Evolutionary conservation across 805 yeast species (phyloP).

Genomic region (Nakazawaea peltata): DNA sequence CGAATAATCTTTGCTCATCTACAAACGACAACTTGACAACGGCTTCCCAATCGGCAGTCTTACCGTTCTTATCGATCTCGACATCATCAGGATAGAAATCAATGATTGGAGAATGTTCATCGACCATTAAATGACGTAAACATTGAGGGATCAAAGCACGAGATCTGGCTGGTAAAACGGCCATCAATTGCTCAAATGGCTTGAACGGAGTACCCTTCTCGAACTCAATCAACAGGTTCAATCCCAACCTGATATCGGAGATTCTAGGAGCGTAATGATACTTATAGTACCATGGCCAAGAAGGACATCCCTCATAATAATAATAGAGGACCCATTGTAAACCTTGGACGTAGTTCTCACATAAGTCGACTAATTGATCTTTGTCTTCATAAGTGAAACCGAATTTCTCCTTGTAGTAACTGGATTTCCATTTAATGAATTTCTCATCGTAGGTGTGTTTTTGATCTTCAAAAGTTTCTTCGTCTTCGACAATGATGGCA

Average conservation of each 20-base stretch:
- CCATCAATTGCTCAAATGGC: conserved; percentile 96
- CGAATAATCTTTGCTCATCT: conserved; percentile 67
- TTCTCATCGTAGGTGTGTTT: conserved; percentile 64
- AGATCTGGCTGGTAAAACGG: conserved; percentile 93
- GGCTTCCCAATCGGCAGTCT: conserved; percentile 96
- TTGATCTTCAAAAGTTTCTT: conserved; percentile 39
- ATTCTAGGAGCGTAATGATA: conserved; percentile 94
- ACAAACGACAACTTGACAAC: conserved; percentile 90
- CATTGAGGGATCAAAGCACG: conserved; percentile 66
- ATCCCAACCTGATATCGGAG: conserved; percentile 73
- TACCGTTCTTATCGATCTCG: conserved; percentile 86
- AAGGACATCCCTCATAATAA: conserved; percentile 83
- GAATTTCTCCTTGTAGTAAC: conserved; percentile 79
- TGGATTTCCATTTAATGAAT: conserved; percentile 75
- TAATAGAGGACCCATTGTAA: conserved; percentile 94
- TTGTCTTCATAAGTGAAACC: conserved; percentile 57
- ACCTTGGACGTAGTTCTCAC: conserved; percentile 86
- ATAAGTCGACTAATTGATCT: conserved; percentile 50
- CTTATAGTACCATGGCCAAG: conserved; percentile 93
- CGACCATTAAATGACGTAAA: conserved; percentile 79
- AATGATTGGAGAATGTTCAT: conserved; percentile 73
- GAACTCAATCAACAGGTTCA: conserved; percentile 55
- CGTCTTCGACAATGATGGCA: conserved; percentile 55
- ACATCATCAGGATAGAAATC: conserved; percentile 91
- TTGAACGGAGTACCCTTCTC: conserved; percentile 71